phyloP scores from a whole-genome alignment of 2,329 filamentous ascomycete species.

The Reticulascus tulasneorum region DNA sequence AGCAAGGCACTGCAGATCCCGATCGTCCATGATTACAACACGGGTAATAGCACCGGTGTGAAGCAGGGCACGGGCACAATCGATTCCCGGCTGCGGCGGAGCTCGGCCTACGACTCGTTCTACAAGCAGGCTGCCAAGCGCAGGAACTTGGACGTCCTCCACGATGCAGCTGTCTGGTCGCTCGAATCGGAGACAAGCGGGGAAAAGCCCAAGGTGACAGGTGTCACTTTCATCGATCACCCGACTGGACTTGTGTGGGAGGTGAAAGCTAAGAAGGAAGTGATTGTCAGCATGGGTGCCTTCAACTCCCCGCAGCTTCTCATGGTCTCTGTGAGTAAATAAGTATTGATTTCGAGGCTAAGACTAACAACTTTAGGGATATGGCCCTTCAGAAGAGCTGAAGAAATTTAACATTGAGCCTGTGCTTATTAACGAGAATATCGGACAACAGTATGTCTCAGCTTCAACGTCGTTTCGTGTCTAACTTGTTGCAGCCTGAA shows the following conservation, averaged over 20 bases:
- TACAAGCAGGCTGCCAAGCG: conserved; percentile 16
- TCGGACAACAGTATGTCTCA: conserved; percentile 18
- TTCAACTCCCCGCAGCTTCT: conserved; percentile 15
- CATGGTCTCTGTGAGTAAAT: conserved; percentile 13
- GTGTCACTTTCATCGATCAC: conserved; percentile 21
- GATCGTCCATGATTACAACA: conserved; percentile 21
- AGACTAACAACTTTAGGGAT: conserved; percentile 11
- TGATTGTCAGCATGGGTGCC: conserved; percentile 11
- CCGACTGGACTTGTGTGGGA: conserved; percentile 14
- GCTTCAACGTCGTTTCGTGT: not conserved
- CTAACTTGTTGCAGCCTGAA: conserved; percentile 15
- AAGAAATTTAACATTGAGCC: conserved; percentile 18
- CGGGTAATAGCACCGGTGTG: conserved; percentile 21
- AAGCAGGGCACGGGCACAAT: conserved; percentile 23
- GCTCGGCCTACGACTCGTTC: conserved; percentile 21
- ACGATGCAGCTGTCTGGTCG: conserved; percentile 18
- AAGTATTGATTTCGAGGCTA: not conserved
- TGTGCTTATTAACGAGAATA: conserved; percentile 18
- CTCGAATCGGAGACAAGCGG: conserved; percentile 12
- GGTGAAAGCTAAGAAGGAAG: conserved; percentile 13
- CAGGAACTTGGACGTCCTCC: conserved; percentile 20
- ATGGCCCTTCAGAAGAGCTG: conserved; percentile 15
- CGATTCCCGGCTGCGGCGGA: conserved; percentile 17
- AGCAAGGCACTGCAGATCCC: conserved; percentile 16
- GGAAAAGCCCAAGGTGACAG: conserved; percentile 17